Percentiles rank a stretch among this genome's conserved stretches.
Conservation (phyloP, 805 yeast genomes). For the Candida hungchunana region DNA sequence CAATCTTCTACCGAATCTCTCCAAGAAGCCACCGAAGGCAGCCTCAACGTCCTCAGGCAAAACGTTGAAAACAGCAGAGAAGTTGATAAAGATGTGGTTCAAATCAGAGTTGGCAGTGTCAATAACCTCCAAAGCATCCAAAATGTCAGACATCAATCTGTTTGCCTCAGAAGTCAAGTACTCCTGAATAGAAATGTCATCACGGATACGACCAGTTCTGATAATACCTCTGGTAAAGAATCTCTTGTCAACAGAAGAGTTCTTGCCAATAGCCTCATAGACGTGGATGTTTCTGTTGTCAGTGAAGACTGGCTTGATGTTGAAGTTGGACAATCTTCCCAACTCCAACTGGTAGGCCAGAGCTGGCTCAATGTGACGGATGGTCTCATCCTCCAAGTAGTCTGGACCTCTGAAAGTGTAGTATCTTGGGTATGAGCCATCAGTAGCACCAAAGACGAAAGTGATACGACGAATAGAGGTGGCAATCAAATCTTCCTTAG, state of each 20-base stretch:
- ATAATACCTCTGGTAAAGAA: slow-evolving; percentile 96
- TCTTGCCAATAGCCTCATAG: slow-evolving; percentile 93
- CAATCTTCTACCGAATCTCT: slow-evolving; percentile 93
- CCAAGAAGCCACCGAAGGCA: slow-evolving; percentile 96
- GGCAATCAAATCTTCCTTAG: slow-evolving; percentile 62
- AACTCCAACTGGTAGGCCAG: slow-evolving; percentile 95
- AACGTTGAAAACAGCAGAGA: slow-evolving; percentile 91
- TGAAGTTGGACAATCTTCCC: slow-evolving; percentile 89
- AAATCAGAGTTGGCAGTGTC: slow-evolving; percentile 94
- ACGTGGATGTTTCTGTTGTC: slow-evolving; percentile 98
- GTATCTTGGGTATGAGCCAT: slow-evolving; percentile 90
- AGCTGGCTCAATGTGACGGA: slow-evolving; percentile 98
- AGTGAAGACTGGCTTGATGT: slow-evolving; percentile 90
- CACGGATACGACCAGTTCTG: slow-evolving; percentile 91
- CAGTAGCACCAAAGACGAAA: slow-evolving; percentile 76
- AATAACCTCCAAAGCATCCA: slow-evolving; percentile 90
- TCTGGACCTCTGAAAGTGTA: slow-evolving; percentile 91
- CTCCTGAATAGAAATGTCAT: slow-evolving; percentile 88
- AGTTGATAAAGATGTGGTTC: slow-evolving; percentile 95
- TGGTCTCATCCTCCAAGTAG: slow-evolving; percentile 82
- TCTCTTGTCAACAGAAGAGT: slow-evolving; percentile 88
- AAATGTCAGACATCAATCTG: slow-evolving; percentile 90
- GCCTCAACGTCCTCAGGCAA: slow-evolving; percentile 95
- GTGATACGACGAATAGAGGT: slow-evolving; percentile 89
- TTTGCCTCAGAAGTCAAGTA: slow-evolving; percentile 95